Evolutionary conservation across 2,329 filamentous ascomycete genomes (phyloP).

Genomic region (Cercospora zeina): DNA sequence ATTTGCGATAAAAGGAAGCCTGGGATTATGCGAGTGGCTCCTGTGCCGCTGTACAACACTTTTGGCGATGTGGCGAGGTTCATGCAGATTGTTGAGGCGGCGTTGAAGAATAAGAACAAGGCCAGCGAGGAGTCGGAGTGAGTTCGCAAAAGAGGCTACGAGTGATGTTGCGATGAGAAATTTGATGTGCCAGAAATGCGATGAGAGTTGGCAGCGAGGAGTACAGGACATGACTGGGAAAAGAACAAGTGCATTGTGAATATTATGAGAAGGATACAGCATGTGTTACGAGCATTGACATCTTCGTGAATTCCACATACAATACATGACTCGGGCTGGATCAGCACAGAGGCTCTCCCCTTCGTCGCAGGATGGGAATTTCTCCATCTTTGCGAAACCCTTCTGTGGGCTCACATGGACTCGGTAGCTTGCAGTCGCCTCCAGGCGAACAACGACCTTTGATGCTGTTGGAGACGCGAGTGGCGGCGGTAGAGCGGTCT

Average conservation of each 20-base stretch:
- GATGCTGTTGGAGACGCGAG: too few species aligned
- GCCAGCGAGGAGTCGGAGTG: background rate
- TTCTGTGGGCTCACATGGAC: too few species aligned
- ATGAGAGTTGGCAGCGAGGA: background rate
- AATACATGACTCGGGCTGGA: too few species aligned
- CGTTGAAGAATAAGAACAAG: constrained; percentile 31
- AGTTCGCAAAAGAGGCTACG: background rate
- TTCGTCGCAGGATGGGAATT: too few species aligned
- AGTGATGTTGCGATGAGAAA: background rate
- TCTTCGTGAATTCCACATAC: too few species aligned
- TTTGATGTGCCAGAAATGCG: background rate
- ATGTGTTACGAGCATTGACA: background rate
- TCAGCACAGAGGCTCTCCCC: too few species aligned
- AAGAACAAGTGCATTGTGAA: too few species aligned
- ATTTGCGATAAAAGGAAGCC: constrained; percentile 83
- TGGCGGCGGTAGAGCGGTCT: too few species aligned
- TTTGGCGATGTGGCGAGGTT: constrained; percentile 72
- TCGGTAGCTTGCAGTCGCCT: too few species aligned
- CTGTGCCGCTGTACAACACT: constrained; percentile 79
- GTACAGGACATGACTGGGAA: background rate
- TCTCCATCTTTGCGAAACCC: too few species aligned
- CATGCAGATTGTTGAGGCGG: constrained; percentile 54
- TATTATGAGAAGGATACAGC: background rate
- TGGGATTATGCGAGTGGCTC: constrained; percentile 79
- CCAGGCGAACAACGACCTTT: too few species aligned